Base-by-base conservation (phyloP, 805 yeast species). In the Brettanomyces bruxellensis region DNA sequence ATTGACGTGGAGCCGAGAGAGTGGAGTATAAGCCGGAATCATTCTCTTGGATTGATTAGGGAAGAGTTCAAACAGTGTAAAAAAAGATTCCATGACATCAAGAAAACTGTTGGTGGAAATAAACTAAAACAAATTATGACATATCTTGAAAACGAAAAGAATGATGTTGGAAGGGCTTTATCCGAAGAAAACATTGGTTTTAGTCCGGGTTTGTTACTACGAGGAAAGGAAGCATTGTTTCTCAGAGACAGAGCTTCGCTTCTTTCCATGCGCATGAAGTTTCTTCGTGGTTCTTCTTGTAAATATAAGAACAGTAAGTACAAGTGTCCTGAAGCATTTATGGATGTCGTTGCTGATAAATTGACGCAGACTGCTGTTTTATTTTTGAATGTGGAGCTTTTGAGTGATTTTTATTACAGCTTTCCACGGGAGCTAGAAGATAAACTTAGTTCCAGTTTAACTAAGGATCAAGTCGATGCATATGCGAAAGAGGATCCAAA, bases 401-500 rank as follows among this genome's bases (percentile, higher is more conserved):
- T 93, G 51, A 85, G 95, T 54, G 99, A 95, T 65, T 93, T 93
- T 60, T 95, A 91, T 61, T 93, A 95, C 64, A 88, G 89, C 55
- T 91, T 93, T 65, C 98, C 99, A 3, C 75, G 98, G 49, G 97
- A 89, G 64, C 72, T 93, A 51, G 99, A 93, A 62, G 71, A 72
- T 44, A 79, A 80, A 52, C 74, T 93, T 47, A 81, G 82, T 43
- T 70, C 72, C 49, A 72, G 73, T 38, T 68, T 93, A 57, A 70
- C 78, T 7, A 73, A 74, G 44, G 95, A 87, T 45, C 95, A 90
- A 59, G 74, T 93, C 44, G 97, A 90, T 57, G 67, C 67, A 49
- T 87, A 91, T 67, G 99, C 99, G 0, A 87, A 88, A 55, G 97
- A 93, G 65, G 96, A 93, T 65, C 93, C 96, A 22, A 86, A 82